Evolutionary conservation across 805 yeast genomes (phyloP), one percentile per base, ranked within the genome.

Genomic region (Cyberlindnera mycetangii): DNA sequence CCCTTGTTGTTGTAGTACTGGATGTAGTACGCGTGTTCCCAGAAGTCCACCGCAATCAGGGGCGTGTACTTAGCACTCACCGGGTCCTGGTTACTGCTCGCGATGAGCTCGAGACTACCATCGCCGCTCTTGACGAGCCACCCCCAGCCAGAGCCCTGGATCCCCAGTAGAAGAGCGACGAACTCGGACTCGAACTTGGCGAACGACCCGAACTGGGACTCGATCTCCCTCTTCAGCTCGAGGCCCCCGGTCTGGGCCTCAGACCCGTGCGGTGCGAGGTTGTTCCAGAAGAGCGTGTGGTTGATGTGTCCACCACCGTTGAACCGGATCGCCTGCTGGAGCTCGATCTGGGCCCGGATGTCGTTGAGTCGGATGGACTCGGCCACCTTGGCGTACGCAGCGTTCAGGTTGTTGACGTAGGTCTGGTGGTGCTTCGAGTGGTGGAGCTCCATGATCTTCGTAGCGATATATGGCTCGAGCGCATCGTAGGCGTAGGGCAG

Each of bases 111-210:
- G 53, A 73, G 60, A 12, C 45, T 47, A 24, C 75, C 75, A 50
- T 44, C 50, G 5, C 65, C 68, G 55, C 72, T 71, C 58, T 71
- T 70, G 34, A 71, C 78, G 41, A 74, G 61, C 56, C 71, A 74
- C 19, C 76, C 78, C 79, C 79, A 74, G 16, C 79, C 79, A 2
- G 77, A 72, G 32, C 78, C 79, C 61, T 74, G 79, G 46, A 74
- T 70, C 15, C 74, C 72, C 18, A 75, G 72, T 53, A 73, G 65
- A 56, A 71, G 69, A 38, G 65, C 54, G 48, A 69, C 70, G 55
- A 74, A 69, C 42, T 68, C 45, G 3, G 64, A 54, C 55, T 68
- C 68, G 61, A 73, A 71, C 42, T 63, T 60, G 27, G 68, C 75
- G 44, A 73, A 61, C 8, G 74, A 69, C 15, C 79, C 79, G 48